Evolutionary conservation across 2,329 filamentous ascomycete genomes (phyloP).

Genomic region (Parastagonospora nodorum): DNA sequence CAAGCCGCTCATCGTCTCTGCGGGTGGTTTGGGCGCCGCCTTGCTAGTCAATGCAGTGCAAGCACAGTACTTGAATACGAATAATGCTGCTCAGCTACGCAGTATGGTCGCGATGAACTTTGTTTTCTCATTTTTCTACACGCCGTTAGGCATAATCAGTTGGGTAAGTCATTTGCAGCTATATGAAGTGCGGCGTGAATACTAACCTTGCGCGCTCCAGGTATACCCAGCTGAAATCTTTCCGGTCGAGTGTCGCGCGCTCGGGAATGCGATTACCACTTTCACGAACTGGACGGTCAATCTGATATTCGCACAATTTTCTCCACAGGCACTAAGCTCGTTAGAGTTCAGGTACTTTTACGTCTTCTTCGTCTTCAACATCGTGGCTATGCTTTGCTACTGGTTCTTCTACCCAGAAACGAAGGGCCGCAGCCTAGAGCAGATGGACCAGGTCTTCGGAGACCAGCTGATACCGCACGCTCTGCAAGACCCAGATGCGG

Average conservation of each 20-base stretch:
- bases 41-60: conserved; percentile 47
- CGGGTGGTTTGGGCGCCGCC: conserved; percentile 47
- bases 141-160: conserved; percentile 52
- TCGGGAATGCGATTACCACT: conserved; percentile 51
- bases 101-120: conserved; percentile 56
- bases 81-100: conserved; percentile 46
- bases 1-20: conserved; percentile 54
- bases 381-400: conserved; percentile 39
- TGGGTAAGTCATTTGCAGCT: conserved; percentile 50
- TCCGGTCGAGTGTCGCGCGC: conserved; percentile 50
- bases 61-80: conserved; percentile 43
- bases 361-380: conserved; percentile 51
- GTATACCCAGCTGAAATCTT: conserved; percentile 47
- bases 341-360: conserved; percentile 56
- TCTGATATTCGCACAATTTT: conserved; percentile 57
- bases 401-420: conserved; percentile 40
- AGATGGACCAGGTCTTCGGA: conserved; percentile 40
- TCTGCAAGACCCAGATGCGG: conserved; percentile 38
- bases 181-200: too few species aligned
- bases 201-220: too few species aligned
- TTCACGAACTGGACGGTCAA: conserved; percentile 54
- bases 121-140: conserved; percentile 54
- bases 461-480: conserved; percentile 46
- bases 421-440: conserved; percentile 32
- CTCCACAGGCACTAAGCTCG: conserved; percentile 46